Percentiles rank a stretch among this genome's conserved stretches.
Evolutionary conservation across 2,329 filamentous ascomycete species (phyloP).

Genomic region (Karstenula rhodostoma): DNA sequence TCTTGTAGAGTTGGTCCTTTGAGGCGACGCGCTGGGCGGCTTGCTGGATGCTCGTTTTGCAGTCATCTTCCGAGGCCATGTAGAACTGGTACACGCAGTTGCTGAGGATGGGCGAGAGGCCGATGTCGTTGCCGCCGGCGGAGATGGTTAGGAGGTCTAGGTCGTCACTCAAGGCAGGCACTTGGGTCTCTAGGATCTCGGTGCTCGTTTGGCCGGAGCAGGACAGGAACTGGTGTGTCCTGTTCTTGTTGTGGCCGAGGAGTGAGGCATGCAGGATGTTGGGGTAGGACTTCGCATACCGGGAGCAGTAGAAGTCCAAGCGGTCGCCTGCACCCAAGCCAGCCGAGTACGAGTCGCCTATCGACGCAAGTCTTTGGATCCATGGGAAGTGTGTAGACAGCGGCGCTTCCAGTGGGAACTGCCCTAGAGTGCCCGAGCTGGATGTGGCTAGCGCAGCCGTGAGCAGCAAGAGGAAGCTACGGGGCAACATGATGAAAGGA

Average conservation of each 20-base stretch:
- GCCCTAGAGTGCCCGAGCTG: constrained; percentile 5
- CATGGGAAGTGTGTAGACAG: constrained; percentile 22
- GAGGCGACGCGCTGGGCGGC: constrained; percentile 27
- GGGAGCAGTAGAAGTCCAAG: constrained; percentile 38
- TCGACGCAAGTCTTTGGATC: constrained; percentile 37
- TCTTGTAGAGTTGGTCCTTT: constrained; percentile 28
- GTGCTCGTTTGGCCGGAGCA: constrained; percentile 40
- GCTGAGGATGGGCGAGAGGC: constrained; percentile 37
- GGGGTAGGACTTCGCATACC: constrained; percentile 40
- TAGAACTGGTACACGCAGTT: constrained; percentile 44
- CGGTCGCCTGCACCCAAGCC: constrained; percentile 38
- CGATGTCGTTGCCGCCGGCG: constrained; percentile 45
- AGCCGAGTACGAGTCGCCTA: constrained; percentile 44
- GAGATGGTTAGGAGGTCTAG: constrained; percentile 42
- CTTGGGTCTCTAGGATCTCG: constrained; percentile 35
- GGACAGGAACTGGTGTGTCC: constrained; percentile 37
- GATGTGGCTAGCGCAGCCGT: constrained; percentile 1
- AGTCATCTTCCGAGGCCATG: constrained; percentile 32
- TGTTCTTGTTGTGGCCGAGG: constrained; percentile 19
- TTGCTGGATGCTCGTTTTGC: constrained; percentile 31
- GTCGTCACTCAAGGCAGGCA: constrained; percentile 25
- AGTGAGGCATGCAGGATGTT: constrained; percentile 31
- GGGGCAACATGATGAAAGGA: constrained; percentile 11
- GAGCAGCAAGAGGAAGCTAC: constrained; percentile 11
- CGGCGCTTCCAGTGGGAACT: constrained; percentile 8